A percentile compares a stretch with the other conserved stretches of the same genome.
Conservation (phyloP, 2,329 filamentous ascomycete genomes). For the Cladosporium sp. region DNA sequence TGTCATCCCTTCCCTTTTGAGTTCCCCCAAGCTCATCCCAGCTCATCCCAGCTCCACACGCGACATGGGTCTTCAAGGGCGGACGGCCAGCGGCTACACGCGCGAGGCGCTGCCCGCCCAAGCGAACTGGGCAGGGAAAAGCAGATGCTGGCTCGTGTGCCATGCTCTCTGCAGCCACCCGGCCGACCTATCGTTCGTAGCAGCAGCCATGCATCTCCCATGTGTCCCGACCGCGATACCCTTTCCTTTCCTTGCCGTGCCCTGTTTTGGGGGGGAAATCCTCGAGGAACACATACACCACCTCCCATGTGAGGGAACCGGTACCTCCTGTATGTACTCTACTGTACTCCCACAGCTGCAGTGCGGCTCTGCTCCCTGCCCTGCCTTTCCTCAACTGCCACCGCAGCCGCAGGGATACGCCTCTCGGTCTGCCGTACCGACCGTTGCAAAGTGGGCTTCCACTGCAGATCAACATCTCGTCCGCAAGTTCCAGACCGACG, state of each 20-base stretch:
- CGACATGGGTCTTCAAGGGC: conserved; percentile 9
- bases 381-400: not conserved
- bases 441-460: conserved; percentile 8
- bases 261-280: not conserved
- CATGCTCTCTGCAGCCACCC: conserved; percentile 9
- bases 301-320: not conserved
- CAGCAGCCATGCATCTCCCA: not conserved
- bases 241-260: not conserved
- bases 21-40: conserved; percentile 3
- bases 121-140: conserved; percentile 2
- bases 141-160: conserved; percentile 4
- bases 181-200: not conserved
- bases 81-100: conserved; percentile 10
- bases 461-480: conserved; percentile 12
- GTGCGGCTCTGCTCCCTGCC: conserved; percentile 8
- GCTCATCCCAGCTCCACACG: conserved; percentile 5
- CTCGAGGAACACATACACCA: not conserved
- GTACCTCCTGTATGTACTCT: not conserved
- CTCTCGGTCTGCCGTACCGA: not conserved
- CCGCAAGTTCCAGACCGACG: conserved; percentile 10
- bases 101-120: conserved; percentile 4
- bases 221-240: not conserved
- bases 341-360: not conserved
- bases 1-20: not conserved
- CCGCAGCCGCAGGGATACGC: not conserved